Evolutionary conservation across 116 monocot species (phyloP), one percentile per base, ranked within the genome.

Genomic region (Dioscorea cayenensis): DNA sequence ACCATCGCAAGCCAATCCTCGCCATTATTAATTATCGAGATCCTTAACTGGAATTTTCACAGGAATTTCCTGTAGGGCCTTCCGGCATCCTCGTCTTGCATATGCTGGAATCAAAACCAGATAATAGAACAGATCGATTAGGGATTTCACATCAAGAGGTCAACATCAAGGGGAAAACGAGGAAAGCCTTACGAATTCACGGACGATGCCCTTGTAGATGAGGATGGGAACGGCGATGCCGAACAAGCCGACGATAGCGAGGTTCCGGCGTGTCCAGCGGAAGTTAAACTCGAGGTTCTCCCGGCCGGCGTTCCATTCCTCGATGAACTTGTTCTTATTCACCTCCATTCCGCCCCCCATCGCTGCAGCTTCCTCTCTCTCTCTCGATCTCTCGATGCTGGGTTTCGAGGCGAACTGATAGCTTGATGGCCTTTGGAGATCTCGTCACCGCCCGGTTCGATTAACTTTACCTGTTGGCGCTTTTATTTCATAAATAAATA

Each of bases 301-400:
- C 20, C 95, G 69, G 28, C 80, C 95, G 14, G 89, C 76, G 85
- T 80, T 84, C 92, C 89, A 92, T 5, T 92, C 92, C 82, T 95
- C 95, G 71, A 95, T 84, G 85, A 72, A 87, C 77, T 78, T 77
- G 95, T 95, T 92, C 82, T 82, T 87, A 80, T 92, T 89, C 72
- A 92, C 95, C 73, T 87, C 95, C 95, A 95, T 95, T 18, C 95
- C 95, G 68, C 95, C 95, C 16, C 77, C 92, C 95, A 95, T 95
- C 63, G 63, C 55, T 55, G n/a, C 55, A 16, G 55, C 25, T 64
- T 63, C 10, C 19, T 37, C 37, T 28, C 49, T 50, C 50, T 69
- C 63, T 58, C 59, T n/a, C n/a, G n/a, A n/a, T n/a, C n/a, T 32
- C 14, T n/a, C 17, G 55, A 16, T 55, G 55, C 18, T 12, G 55